These are phyloP conservation scores for Curvularia verruculosa DNA, from an alignment of 2,329 filamentous ascomycete genomes.

Conservation along the genomic window DNA sequence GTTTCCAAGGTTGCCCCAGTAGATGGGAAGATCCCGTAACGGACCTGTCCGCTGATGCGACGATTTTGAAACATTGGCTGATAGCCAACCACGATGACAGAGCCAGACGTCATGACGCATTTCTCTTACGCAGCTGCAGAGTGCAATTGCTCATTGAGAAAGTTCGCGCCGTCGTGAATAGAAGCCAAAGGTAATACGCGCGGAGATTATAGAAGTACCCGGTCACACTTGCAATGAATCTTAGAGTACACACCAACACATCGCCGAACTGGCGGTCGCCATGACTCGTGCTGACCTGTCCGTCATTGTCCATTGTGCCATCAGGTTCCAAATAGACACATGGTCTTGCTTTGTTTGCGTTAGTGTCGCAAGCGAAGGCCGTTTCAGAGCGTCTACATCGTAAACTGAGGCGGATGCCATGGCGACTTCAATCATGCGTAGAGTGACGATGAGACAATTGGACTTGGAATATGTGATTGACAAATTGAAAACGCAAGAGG, in stretches of 20 bases:
- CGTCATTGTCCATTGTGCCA: not conserved
- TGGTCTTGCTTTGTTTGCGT: not conserved
- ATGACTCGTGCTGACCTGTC: not conserved
- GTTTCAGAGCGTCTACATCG: not conserved
- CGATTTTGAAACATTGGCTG: slow-evolving; percentile 17
- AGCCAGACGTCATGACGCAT: not conserved
- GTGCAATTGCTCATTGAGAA: not conserved
- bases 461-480: not conserved
- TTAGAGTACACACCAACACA: not conserved
- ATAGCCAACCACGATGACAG: slow-evolving; percentile 2
- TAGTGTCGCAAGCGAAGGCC: not conserved
- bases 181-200: not conserved
- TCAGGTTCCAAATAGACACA: not conserved
- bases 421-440: not conserved
- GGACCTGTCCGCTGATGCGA: slow-evolving; percentile 13
- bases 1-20: slow-evolving; percentile 9
- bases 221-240: not conserved
- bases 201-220: too few relatives aligned
- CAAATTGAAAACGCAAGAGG: not conserved
- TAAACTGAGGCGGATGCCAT: not conserved
- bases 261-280: not conserved
- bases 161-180: not conserved
- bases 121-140: not conserved
- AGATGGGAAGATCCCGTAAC: slow-evolving; percentile 9
- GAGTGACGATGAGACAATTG: not conserved